Conservation (phyloP, 345 rosid genomes). For the Aurinia saxatilis region DNA sequence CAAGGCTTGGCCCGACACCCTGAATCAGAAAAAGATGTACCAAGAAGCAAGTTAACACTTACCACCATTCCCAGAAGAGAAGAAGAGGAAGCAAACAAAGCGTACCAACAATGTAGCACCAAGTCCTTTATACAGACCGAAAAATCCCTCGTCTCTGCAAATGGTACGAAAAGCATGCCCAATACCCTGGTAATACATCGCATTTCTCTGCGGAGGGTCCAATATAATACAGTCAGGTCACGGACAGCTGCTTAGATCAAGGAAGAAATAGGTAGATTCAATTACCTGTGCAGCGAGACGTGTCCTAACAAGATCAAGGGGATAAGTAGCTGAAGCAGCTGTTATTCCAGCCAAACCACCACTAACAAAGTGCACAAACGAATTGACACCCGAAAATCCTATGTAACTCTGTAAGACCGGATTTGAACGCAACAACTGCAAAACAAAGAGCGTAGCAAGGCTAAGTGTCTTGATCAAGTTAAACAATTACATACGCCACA, state of each 20-base stretch:
- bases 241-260: too few relatives aligned
- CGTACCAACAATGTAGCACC: conserved; percentile 90
- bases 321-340: conserved; percentile 86
- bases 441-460: neutral
- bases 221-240: neutral
- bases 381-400: conserved; percentile 32
- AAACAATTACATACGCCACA: neutral
- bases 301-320: conserved; percentile 94
- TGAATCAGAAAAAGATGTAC: conserved; percentile 27
- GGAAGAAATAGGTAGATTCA: too few relatives aligned
- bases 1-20: conserved; percentile 95
- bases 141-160: conserved; percentile 71
- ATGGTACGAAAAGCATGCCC: conserved; percentile 69
- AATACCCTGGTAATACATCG: conserved; percentile 79
- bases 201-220: conserved; percentile 48
- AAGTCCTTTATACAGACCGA: conserved; percentile 92
- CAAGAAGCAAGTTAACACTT: neutral
- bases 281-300: conserved; percentile 95
- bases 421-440: conserved; percentile 56
- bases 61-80: conserved; percentile 6
- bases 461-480: conserved; percentile 1
- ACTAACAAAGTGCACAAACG: conserved; percentile 57
- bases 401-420: conserved; percentile 32
- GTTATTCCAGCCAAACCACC: conserved; percentile 97
- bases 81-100: conserved; percentile 4